Percentiles rank a stretch among this genome's conserved stretches.
phyloP scores from a whole-genome alignment of 306 rosid genomes.

The Prunus dulcis region DNA sequence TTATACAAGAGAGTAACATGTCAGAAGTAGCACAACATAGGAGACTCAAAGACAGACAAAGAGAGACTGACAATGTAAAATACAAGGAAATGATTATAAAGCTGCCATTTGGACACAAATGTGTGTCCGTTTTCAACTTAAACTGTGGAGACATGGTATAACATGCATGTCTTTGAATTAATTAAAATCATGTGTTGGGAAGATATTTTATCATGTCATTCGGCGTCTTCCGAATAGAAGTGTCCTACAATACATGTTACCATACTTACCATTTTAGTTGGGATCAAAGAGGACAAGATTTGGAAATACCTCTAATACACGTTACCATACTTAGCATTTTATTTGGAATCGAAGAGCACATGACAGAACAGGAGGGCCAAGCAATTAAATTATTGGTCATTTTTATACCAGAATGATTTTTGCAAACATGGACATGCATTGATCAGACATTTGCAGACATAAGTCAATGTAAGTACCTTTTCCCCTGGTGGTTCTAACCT shows the following conservation, averaged over 20 bases:
- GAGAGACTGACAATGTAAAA: neutral
- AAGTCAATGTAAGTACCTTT: conserved; percentile 41
- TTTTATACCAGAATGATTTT: neutral
- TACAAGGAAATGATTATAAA: neutral
- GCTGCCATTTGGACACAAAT: neutral
- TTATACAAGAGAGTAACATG: neutral
- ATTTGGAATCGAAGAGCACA: neutral
- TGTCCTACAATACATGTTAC: neutral
- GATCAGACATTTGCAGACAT: neutral
- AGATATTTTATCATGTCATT: neutral
- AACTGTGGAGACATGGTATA: neutral
- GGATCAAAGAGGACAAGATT: neutral
- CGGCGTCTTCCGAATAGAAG: neutral
- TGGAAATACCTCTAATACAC: neutral
- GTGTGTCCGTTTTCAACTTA: neutral
- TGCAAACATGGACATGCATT: neutral
- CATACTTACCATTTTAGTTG: neutral
- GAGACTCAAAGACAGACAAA: neutral
- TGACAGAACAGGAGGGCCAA: neutral
- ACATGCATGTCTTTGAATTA: neutral
- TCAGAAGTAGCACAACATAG: neutral
- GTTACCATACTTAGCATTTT: neutral
- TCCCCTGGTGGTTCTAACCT: conserved; percentile 70
- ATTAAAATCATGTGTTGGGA: neutral
- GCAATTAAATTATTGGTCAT: neutral